Base-by-base conservation (phyloP, 2,329 filamentous ascomycete genomes). In the Paraphoma sp. region DNA sequence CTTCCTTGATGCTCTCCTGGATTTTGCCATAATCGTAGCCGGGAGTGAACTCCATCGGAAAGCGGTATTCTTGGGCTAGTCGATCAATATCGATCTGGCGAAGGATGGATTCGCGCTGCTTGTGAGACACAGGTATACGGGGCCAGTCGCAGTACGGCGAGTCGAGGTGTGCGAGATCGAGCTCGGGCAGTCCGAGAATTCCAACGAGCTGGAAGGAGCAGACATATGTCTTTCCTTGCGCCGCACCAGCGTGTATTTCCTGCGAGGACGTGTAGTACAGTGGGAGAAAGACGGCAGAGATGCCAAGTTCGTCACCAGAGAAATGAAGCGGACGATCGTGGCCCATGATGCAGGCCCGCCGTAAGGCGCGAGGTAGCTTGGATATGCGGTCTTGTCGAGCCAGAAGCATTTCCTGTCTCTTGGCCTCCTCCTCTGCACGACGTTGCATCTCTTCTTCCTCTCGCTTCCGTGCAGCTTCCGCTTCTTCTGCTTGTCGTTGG, bases 141-240 rank as follows among this genome's bases (percentile, higher is more conserved):
- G 72, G 59, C 76, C 76, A 79, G n/a, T 73, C 63, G 9, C 57
- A 70, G 45, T 75, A 75, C 1, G 74, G 74, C 11, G 64, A 51
- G 9, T 65, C 59, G n/a, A 76, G 67, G 16, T 63, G 62, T 17
- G 70, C 65, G 10, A 78, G 65, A 49, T 78, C 76, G 8, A 76
- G 74, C 49, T 78, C 75, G 6, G 74, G 69, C 6, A 79, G 68
- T 9, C 76, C 76, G 8, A 79, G 76, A 42, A 79, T 75, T 42
- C 77, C 77, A 1, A 74, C 75, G 7, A 70, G 64, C 56, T 78
- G 76, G 56, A 76, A 78, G 6, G 73, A 76, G 59, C 74, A 70
- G 51, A 78, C 69, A 57, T 77, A 78, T 1, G 67, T 65, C 53
- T 72, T 72, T 33, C 56, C 51, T 10, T 56, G 49, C 36, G 56